Evolutionary conservation across 164 flowering plant species (phyloP).

Genomic region (Annona squamosa): DNA sequence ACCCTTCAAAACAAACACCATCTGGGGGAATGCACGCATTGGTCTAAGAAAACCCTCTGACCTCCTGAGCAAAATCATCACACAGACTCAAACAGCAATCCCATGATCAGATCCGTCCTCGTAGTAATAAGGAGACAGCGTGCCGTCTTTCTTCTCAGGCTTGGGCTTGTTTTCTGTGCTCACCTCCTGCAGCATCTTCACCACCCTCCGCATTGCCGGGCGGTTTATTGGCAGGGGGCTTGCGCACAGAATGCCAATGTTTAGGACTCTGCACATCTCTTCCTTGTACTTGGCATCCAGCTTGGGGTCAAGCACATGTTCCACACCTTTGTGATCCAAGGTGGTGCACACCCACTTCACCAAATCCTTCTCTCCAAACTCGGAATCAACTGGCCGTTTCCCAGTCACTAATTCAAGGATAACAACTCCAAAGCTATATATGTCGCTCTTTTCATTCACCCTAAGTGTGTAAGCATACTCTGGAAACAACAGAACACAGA

Average conservation of each 20-base stretch:
- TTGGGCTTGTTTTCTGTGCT: constrained; percentile 31
- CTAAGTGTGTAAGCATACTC: constrained; percentile 94
- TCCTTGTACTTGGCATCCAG: constrained; percentile 72
- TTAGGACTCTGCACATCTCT: constrained; percentile 69
- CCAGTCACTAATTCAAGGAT: constrained; percentile 83
- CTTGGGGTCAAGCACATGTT: constrained; percentile 67
- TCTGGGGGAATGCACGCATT: background rate
- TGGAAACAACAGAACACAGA: constrained; percentile 22
- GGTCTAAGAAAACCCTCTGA: background rate
- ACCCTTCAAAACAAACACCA: background rate
- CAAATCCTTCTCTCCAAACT: constrained; percentile 83
- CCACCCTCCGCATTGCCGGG: constrained; percentile 86
- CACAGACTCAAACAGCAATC: constrained; percentile 46
- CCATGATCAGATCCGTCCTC: constrained; percentile 79
- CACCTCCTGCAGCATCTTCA: constrained; percentile 69
- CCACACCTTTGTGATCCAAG: constrained; percentile 75
- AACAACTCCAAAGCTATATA: constrained; percentile 92
- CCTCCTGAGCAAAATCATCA: background rate
- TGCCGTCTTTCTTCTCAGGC: constrained; percentile 53
- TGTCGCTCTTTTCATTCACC: constrained; percentile 96
- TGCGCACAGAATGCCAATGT: constrained; percentile 77
- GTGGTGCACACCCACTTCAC: constrained; percentile 87
- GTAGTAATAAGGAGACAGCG: constrained; percentile 66
- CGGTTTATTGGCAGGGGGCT: constrained; percentile 93
- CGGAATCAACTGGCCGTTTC: constrained; percentile 70